Base-by-base conservation (phyloP, 768 basidiomycete species). In the Serendipita vermifera region DNA sequence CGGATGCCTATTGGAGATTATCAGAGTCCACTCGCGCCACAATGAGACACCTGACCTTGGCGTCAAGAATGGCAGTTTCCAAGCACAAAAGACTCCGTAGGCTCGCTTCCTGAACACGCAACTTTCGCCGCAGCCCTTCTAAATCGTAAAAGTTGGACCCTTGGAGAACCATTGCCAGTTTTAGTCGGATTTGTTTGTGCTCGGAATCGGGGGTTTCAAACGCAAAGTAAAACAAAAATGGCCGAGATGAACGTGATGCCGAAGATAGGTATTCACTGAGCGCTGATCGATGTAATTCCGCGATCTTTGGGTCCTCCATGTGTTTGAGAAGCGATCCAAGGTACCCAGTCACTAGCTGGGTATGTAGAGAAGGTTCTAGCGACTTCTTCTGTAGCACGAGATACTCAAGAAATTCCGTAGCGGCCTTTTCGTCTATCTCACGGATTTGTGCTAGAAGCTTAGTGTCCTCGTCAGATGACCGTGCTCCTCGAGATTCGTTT, bases 141-240 rank as follows among this genome's bases (percentile, higher is more conserved):
- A 78, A 70, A 63, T 90, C 82, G 62, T 87, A 90, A 3, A 79
- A 67, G 1, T 73, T 71, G 1, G 87, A 89, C 4, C 82, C 82
- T 61, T 92, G 85, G 0, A 97, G 73, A 63, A 91, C 83, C 1
- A 94, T 70, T n/a, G 83, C 70, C 0, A 80, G 73, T 65, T 86
- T 88, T 60, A 94, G 74, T 24, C 90, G 79, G 1, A 72, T 71
- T 17, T 78, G 77, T 66, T 91, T 91, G 57, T 80, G 75, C 14
- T 77, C 75, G 0, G 87, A 86, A 56, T 87, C 79, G 1, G 88
- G 88, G 3, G 88, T 87, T 22, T 85, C 85, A n/a, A 84, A 81
- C 2, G 82, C 75, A 59, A 93, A 83, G 68, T 90, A 89, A 3
- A 81, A 75, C 5, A 88, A 64, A 67, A 83, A 87, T 0, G 83